A percentile compares a stretch with the other conserved stretches of the same genome.
Conservation (phyloP, 2,329 filamentous ascomycete species). For the Keithomyces neogunnii region DNA sequence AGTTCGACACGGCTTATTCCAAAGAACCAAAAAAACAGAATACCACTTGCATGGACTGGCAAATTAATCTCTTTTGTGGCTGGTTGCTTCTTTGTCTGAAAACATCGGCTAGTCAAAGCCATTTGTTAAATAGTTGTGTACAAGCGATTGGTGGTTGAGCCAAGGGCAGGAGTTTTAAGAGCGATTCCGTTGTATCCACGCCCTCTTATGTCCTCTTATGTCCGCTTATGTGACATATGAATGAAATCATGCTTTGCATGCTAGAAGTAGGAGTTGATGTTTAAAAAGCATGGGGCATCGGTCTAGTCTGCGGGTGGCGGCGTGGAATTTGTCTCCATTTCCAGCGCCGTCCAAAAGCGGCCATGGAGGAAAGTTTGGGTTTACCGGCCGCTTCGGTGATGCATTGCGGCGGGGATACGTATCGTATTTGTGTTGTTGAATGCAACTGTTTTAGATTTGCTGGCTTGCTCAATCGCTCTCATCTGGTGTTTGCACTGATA, state of each 20-base stretch:
- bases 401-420: too few species aligned
- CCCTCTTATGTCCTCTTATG: background rate
- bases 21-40: background rate
- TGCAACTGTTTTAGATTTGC: background rate
- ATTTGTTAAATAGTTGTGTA: background rate
- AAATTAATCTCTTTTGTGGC: slow-evolving; percentile 1
- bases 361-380: background rate
- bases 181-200: background rate
- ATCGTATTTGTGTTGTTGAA: background rate
- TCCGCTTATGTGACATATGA: background rate
- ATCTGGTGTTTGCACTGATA: too few species aligned
- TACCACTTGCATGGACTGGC: slow-evolving; percentile 6
- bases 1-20: background rate
- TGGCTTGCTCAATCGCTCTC: too few species aligned
- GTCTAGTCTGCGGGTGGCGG: background rate
- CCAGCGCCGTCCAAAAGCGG: background rate
- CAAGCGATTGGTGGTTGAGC: background rate
- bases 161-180: background rate
- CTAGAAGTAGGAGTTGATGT: background rate
- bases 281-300: too few species aligned
- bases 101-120: background rate
- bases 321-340: background rate
- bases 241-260: too few species aligned
- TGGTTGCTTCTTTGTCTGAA: background rate
- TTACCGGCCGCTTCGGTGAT: too few species aligned